A percentile compares a stretch with the other conserved stretches of the same genome.
These are phyloP conservation scores for Entomortierella lignicola DNA, from an alignment of 192 early-diverging fungal species.

Conservation along the genomic window DNA sequence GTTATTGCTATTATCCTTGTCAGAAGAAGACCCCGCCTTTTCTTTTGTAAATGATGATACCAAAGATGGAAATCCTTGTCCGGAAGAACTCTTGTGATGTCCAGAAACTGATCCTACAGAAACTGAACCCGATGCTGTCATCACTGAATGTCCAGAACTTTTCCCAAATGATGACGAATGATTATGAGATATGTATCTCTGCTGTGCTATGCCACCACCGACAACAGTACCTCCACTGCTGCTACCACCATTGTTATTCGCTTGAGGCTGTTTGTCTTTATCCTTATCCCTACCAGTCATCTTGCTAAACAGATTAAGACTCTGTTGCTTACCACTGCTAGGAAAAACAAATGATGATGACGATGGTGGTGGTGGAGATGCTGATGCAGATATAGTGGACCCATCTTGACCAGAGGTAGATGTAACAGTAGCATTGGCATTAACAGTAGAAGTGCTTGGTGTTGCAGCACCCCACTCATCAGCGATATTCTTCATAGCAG, in stretches of 20 bases:
- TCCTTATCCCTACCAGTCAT: slow-evolving; percentile 31
- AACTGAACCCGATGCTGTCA: neutral
- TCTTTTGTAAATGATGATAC: slow-evolving; percentile 19
- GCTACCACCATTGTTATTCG: neutral
- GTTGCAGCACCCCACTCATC: slow-evolving; percentile 60
- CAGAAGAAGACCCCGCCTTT: neutral
- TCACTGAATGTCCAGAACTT: neutral
- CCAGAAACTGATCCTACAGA: neutral
- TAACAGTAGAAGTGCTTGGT: no score
- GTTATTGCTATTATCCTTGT: no score
- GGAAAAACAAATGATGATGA: neutral
- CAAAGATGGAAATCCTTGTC: slow-evolving; percentile 23
- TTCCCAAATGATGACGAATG: slow-evolving; percentile 7
- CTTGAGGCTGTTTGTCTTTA: neutral
- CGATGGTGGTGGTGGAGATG: neutral
- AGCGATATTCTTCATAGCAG: slow-evolving; percentile 63
- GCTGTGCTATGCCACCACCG: neutral
- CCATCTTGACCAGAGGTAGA: neutral
- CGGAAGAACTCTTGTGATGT: slow-evolving; percentile 45
- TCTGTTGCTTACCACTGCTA: neutral
- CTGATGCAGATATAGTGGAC: no score
- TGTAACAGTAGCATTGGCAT: neutral
- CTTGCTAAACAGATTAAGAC: slow-evolving; percentile 20
- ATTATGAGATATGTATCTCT: slow-evolving; percentile 7
- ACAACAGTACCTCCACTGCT: no score